Evolutionary conservation across 176 grass and related monocot species (phyloP).

Genomic region (Ampelocalamus luodianensis): DNA sequence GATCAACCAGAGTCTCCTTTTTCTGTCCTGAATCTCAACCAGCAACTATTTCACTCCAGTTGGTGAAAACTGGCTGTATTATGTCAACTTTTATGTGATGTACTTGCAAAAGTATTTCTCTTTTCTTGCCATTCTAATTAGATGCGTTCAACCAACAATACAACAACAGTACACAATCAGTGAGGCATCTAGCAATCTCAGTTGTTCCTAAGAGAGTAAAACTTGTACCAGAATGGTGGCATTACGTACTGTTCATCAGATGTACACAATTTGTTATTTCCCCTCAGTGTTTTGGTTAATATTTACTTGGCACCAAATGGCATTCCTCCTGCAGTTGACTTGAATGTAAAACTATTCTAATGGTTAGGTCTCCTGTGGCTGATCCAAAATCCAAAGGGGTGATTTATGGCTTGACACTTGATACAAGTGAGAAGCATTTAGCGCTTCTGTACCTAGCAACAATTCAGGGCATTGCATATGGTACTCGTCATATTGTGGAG

Average conservation of each 20-base stretch:
- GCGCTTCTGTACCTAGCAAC: slow-evolving; percentile 92
- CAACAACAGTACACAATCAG: background rate
- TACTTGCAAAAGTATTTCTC: slow-evolving; percentile 21
- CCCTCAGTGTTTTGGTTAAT: background rate
- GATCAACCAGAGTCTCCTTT: background rate
- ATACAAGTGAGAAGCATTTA: slow-evolving; percentile 80
- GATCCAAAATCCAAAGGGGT: slow-evolving; percentile 96
- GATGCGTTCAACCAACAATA: background rate
- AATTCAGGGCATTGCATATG: slow-evolving; percentile 93
- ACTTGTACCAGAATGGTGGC: background rate
- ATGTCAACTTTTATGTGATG: background rate
- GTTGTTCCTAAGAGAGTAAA: slow-evolving; percentile 6
- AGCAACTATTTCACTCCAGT: background rate
- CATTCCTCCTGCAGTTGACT: background rate
- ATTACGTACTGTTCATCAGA: background rate
- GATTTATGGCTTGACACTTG: slow-evolving; percentile 86
- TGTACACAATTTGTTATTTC: background rate
- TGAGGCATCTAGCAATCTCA: slow-evolving; percentile 3
- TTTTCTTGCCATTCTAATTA: slow-evolving; percentile 21
- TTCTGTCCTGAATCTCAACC: background rate
- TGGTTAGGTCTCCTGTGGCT: slow-evolving; percentile 79
- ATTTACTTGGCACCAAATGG: background rate
- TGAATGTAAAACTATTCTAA: slow-evolving; percentile 30
- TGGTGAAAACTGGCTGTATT: slow-evolving; percentile 12
- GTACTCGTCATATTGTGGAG: slow-evolving; percentile 86